Conservation (phyloP, 2,329 filamentous ascomycete species). For the Cordyceps cateniannulata region DNA sequence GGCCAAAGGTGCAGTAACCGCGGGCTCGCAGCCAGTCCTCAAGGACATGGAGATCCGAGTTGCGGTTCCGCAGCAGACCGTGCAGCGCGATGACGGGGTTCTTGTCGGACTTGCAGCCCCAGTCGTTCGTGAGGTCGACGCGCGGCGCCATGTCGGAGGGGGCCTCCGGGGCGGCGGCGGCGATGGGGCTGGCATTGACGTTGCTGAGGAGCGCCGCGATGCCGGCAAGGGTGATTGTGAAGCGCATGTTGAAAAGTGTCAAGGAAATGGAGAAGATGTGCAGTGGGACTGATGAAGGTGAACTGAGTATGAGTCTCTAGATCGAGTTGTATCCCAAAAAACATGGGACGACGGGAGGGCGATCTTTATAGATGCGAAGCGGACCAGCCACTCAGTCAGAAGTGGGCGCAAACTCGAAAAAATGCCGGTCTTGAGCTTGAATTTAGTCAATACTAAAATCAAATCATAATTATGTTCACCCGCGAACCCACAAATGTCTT, state of each 20-base stretch:
- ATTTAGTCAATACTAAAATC: too few species aligned
- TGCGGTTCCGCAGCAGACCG: slow-evolving; percentile 14
- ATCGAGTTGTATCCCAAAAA: too few species aligned
- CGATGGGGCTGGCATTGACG: not conserved
- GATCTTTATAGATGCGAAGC: not conserved
- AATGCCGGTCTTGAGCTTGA: too few species aligned
- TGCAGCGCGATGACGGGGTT: slow-evolving; percentile 20
- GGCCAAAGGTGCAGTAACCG: slow-evolving; percentile 18
- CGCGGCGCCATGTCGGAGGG: too few species aligned
- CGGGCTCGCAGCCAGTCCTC: slow-evolving; percentile 14
- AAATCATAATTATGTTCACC: too few species aligned
- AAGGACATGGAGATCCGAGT: slow-evolving; percentile 17
- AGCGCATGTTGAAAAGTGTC: not conserved
- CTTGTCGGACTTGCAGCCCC: slow-evolving; percentile 12
- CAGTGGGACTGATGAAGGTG: too few species aligned
- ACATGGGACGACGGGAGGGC: not conserved
- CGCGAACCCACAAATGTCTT: too few species aligned
- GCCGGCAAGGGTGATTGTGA: not conserved
- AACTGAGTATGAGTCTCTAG: too few species aligned
- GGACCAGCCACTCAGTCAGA: not conserved
- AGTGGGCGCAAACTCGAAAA: too few species aligned
- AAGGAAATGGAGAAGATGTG: not conserved
- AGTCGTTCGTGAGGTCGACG: slow-evolving; percentile 14
- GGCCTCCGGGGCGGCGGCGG: not conserved
- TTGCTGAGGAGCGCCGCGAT: not conserved